Base-by-base conservation (phyloP, 1,284 basidiomycete species). In the Apiotrichum montevideense region DNA sequence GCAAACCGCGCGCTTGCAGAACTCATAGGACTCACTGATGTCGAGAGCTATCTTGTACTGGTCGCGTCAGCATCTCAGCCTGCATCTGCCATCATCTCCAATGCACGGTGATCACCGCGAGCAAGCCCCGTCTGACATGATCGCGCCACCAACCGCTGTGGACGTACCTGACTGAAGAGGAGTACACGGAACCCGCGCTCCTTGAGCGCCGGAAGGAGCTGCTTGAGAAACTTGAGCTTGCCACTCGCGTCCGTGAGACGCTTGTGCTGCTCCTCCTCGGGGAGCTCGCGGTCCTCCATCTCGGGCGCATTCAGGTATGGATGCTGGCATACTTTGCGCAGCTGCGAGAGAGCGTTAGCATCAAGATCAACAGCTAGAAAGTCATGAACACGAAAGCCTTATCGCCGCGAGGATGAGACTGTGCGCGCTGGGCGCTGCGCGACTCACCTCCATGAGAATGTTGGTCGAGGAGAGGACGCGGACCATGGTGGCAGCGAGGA, bases 21-120 rank as follows among this genome's bases (percentile, higher is more conserved):
- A 21, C 21, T 21, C 21, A 21, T 21, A 46, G 59, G 62, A 57
- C 75, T 60, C 44, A 77, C 75, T 79, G 42, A 91, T 80, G 71
- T 94, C 85, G 33, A 99, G 80, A 43, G 87, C 92, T 57, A 99
- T 90, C 64, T 90, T 88, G 77, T 94, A 93, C 90, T 93, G 62
- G n/a, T 10, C 47, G 13, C 37, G 56, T 65, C 54, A 66, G 54
- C 47, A 15, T 13, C n/a, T 29, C 51, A 44, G 54, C 40, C 46
- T 9, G 37, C 4, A 21, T 40, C 34, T 4, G 43, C 33, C 33
- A 32, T 39, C 7, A 39, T 13, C 37, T 39, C 8, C 37, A 39
- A 13, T 8, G 37, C 13, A 8, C 8, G 13, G 37, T 7, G 13
- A 13, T 7, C 37, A 39, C 7, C 13, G 37, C 37, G 37, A 7